Conservation (phyloP, 345 rosid species). For the Turritis glabra region DNA sequence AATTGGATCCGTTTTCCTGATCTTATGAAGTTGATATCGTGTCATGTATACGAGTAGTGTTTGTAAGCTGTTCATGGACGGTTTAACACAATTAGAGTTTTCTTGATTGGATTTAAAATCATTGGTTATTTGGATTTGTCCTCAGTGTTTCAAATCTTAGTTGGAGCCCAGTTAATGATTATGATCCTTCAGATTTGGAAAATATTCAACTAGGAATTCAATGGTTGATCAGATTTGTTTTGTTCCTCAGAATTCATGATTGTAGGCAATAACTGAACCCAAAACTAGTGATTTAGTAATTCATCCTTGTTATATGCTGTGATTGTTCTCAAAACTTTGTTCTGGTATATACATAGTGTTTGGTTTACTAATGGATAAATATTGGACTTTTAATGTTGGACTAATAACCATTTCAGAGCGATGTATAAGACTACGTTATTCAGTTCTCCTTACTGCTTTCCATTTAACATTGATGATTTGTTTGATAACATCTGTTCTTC, state of each 20-base stretch:
- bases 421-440: neutral
- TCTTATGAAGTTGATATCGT: neutral
- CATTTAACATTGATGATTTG: neutral
- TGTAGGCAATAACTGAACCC: neutral
- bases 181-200: neutral
- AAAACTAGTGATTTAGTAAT: neutral
- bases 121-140: neutral
- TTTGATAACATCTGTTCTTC: constrained; percentile 1
- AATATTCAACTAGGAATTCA: neutral
- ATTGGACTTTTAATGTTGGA: neutral
- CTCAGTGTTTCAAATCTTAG: neutral
- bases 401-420: neutral
- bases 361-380: neutral
- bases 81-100: neutral
- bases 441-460: neutral
- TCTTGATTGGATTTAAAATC: neutral
- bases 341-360: neutral
- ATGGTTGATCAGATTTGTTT: constrained; percentile 10
- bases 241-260: neutral
- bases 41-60: neutral
- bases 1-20: constrained; percentile 4
- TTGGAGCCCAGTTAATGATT: neutral
- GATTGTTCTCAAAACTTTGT: neutral
- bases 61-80: constrained; percentile 1
- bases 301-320: neutral